Evolutionary conservation across 371 early-diverging fungal genomes (phyloP).

Genomic region (Zopfochytrium polystomum): DNA sequence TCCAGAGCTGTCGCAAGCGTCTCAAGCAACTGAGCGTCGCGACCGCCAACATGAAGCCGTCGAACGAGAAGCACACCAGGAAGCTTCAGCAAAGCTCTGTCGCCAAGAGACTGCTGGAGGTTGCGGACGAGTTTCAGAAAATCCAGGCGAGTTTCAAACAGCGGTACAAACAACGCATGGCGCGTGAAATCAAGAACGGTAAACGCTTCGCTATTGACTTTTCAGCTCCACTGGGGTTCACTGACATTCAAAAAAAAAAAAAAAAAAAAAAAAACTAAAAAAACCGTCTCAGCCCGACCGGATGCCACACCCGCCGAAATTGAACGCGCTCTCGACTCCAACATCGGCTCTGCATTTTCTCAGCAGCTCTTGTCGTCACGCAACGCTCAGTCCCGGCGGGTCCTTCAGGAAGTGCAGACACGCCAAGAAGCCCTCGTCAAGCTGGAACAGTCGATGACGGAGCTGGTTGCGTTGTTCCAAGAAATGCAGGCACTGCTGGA

Average conservation of each 20-base stretch:
- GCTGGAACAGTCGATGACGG: constrained; percentile 55
- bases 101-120: constrained; percentile 38
- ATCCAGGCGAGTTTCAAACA: constrained; percentile 35
- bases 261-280: no score
- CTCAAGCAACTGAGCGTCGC: constrained; percentile 22
- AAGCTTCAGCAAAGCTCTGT: constrained; percentile 29
- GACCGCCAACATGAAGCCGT: constrained; percentile 21
- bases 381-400: constrained; percentile 46
- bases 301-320: constrained; percentile 57
- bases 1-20: constrained; percentile 29
- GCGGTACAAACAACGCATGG: constrained; percentile 39
- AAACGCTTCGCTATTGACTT: constrained; percentile 1
- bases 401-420: constrained; percentile 56
- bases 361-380: constrained; percentile 48
- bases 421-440: constrained; percentile 59
- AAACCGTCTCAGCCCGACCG: constrained; percentile 55
- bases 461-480: constrained; percentile 58
- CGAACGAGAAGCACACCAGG: constrained; percentile 29
- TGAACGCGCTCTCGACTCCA: constrained; percentile 50
- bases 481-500: constrained; percentile 59
- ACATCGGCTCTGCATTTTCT: constrained; percentile 49
- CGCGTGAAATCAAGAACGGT: constrained; percentile 42
- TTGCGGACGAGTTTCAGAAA: constrained; percentile 34
- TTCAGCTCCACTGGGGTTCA: neutral
- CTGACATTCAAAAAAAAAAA: neutral